A percentile compares a stretch with the other conserved stretches of the same genome.
Evolutionary conservation across 176 grass and related monocot genomes (phyloP).

Genomic region (Poa annua): DNA sequence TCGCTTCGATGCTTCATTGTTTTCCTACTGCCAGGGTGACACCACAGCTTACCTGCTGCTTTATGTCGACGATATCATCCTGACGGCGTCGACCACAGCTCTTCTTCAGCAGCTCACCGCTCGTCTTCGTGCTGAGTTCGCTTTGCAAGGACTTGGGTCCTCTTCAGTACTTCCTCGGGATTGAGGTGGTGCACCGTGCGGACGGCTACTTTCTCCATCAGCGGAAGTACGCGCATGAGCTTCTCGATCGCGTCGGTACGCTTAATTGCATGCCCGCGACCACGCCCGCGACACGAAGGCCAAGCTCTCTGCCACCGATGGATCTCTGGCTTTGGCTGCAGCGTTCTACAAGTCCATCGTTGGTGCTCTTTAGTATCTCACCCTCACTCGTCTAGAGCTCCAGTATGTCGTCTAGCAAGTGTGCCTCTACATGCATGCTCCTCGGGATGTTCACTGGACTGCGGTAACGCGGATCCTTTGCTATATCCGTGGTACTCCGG

Average conservation of each 20-base stretch:
- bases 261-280: background rate
- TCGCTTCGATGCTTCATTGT: no score
- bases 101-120: no score
- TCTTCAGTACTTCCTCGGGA: background rate
- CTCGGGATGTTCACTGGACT: background rate
- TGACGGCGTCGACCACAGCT: no score
- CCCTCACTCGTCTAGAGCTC: no score
- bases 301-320: background rate
- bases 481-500: no score
- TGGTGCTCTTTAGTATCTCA: background rate
- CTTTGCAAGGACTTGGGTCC: no score
- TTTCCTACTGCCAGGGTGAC: no score
- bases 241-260: background rate
- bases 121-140: no score
- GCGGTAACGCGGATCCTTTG: no score
- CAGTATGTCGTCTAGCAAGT: background rate
- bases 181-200: background rate
- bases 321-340: background rate
- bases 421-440: background rate
- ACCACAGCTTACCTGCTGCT: no score
- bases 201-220: background rate
- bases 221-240: background rate
- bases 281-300: background rate
- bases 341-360: background rate
- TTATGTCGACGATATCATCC: no score